Conservation (phyloP, 352 stramenopile genomes). For the Globisporangium parvum region DNA sequence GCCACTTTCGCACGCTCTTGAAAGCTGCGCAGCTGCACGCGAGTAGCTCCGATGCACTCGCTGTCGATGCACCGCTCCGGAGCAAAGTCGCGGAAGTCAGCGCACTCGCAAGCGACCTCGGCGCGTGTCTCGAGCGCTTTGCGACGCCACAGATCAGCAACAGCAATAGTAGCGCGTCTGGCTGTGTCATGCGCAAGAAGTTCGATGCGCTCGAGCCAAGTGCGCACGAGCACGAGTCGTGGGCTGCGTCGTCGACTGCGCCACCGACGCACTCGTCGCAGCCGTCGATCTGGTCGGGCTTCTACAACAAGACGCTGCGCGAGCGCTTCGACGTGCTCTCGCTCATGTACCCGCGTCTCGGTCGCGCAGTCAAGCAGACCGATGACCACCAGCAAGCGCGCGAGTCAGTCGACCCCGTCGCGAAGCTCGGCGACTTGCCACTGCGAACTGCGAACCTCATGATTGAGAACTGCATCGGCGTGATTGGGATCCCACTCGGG, state of each 20-base stretch:
- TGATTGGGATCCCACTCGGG: conserved; percentile 79
- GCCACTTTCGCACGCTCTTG: conserved; percentile 6
- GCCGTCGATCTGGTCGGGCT: conserved; percentile 81
- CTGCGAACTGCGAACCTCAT: conserved; percentile 81
- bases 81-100: conserved; percentile 11
- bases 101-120: conserved; percentile 19
- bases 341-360: conserved; percentile 75
- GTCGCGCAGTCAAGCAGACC: conserved; percentile 27
- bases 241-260: conserved; percentile 8
- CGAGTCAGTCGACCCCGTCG: conserved; percentile 24
- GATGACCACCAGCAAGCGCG: conserved; percentile 5
- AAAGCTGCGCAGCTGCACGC: conserved; percentile 19
- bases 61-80: not conserved
- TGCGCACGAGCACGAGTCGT: conserved; percentile 27
- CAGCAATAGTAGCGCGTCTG: not conserved
- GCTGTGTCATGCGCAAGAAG: conserved; percentile 19
- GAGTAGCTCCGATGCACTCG: not conserved
- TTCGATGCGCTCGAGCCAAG: conserved; percentile 45
- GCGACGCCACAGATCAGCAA: conserved; percentile 3
- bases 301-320: conserved; percentile 87
- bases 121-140: conserved; percentile 11
- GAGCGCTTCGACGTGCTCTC: conserved; percentile 79
- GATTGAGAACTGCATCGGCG: conserved; percentile 88
- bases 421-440: conserved; percentile 63
- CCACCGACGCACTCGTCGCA: conserved; percentile 26